phyloP scores from a whole-genome alignment of 495 filamentous ascomycete genomes.

The Cetradonia linearis region DNA sequence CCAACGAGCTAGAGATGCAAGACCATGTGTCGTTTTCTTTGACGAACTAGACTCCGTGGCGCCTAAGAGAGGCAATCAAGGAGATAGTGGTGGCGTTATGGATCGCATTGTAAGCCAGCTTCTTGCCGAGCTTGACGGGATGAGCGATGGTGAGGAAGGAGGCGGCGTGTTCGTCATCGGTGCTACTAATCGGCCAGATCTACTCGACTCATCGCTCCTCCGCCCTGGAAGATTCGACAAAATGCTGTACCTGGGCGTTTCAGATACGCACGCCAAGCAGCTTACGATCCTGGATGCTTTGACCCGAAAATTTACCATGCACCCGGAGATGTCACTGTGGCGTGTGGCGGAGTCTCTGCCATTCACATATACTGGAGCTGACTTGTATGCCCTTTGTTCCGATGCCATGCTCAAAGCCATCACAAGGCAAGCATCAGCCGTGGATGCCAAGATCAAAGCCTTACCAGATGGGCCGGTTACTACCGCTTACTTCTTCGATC shows the following conservation, averaged over 20 bases:
- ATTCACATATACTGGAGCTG: conserved; percentile 94
- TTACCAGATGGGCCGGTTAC: conserved; percentile 50
- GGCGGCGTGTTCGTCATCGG: conserved; percentile 96
- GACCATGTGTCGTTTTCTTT: conserved; percentile 98
- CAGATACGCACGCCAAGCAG: conserved; percentile 95
- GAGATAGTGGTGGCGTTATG: conserved; percentile 97
- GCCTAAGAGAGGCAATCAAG: conserved; percentile 94
- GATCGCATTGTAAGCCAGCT: conserved; percentile 95
- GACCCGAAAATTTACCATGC: conserved; percentile 84
- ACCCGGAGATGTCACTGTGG: conserved; percentile 61
- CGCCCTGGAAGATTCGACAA: conserved; percentile 94
- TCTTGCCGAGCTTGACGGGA: conserved; percentile 89
- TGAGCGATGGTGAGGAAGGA: conserved; percentile 85
- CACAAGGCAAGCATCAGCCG: conserved; percentile 72
- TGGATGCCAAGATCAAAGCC: conserved; percentile 71
- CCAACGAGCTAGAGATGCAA: conserved; percentile 83
- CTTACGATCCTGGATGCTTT: conserved; percentile 87
- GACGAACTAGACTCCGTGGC: conserved; percentile 96
- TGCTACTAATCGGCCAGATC: conserved; percentile 88
- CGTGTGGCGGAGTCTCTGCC: conserved; percentile 69
- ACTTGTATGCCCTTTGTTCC: conserved; percentile 91
- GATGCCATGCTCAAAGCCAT: conserved; percentile 99
- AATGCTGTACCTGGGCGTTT: conserved; percentile 95
- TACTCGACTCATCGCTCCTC: conserved; percentile 83
- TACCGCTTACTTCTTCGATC: conserved; percentile 91